Conservation (phyloP, 164 flowering plant genomes). For the Chimonanthus salicifolius region DNA sequence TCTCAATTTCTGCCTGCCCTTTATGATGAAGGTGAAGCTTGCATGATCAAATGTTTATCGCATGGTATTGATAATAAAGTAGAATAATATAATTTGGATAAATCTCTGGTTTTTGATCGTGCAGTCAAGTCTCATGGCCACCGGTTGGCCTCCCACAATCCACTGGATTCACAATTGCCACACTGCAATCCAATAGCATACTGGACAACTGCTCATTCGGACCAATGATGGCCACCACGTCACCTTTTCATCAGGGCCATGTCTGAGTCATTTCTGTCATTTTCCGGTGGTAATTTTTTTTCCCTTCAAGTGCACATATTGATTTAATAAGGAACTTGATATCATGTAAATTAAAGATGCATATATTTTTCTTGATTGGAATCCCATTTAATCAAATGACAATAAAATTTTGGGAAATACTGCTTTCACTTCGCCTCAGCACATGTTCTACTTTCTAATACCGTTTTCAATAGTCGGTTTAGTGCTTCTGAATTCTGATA, state of each 20-base stretch:
- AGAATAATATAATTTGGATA: not conserved
- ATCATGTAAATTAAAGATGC: not conserved
- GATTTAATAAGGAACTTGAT: not conserved
- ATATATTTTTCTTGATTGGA: not conserved
- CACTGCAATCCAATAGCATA: conserved; percentile 42
- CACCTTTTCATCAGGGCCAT: conserved; percentile 43
- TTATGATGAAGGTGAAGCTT: not conserved
- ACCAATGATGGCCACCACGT: conserved; percentile 42
- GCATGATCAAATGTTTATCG: not conserved
- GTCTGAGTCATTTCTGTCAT: conserved; percentile 16
- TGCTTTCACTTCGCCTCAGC: no score
- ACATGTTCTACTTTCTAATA: no score
- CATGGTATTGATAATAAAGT: not conserved
- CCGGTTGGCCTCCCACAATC: conserved; percentile 44
- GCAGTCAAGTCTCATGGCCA: conserved; percentile 47
- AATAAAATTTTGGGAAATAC: not conserved
- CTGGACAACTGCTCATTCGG: conserved; percentile 23
- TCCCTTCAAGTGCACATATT: not conserved
- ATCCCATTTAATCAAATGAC: not conserved
- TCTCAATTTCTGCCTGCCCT: not conserved
- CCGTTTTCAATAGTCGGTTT: no score
- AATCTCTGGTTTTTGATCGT: not conserved
- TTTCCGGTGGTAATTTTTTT: not conserved
- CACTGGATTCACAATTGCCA: conserved; percentile 38
- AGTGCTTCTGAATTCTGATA: no score